Evolutionary conservation across 2,329 filamentous ascomycete genomes (phyloP).

Genomic region (Penicillium sp.): DNA sequence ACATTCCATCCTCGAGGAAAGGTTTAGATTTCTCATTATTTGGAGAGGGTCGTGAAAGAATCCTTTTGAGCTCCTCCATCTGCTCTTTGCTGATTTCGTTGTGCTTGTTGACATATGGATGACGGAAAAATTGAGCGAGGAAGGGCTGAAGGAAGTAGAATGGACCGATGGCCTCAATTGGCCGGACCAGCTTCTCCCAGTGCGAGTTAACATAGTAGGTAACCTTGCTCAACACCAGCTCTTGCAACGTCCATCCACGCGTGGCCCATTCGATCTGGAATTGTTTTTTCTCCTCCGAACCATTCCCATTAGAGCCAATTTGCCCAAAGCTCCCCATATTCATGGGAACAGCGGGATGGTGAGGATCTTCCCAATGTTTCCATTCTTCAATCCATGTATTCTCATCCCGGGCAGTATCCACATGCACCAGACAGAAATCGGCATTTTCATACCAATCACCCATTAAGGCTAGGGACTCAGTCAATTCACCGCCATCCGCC

Average conservation of each 20-base stretch:
- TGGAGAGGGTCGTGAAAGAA: neutral
- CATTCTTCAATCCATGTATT: slow-evolving; percentile 10
- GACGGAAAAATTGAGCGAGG: neutral
- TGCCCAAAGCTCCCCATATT: slow-evolving; percentile 4
- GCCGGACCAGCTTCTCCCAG: neutral
- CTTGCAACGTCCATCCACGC: slow-evolving; percentile 16
- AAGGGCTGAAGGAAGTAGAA: slow-evolving; percentile 1
- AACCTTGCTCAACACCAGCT: neutral
- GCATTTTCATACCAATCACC: slow-evolving; percentile 24
- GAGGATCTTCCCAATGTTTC: slow-evolving; percentile 6
- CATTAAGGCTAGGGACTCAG: slow-evolving; percentile 24
- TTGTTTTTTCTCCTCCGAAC: neutral
- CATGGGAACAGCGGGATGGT: neutral
- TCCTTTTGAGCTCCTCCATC: neutral
- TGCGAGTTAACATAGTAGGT: slow-evolving; percentile 2
- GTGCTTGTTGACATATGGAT: neutral
- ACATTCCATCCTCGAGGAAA: neutral
- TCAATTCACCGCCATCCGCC: slow-evolving; percentile 17
- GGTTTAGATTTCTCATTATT: neutral
- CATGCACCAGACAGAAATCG: slow-evolving; percentile 20
- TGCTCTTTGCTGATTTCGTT: neutral
- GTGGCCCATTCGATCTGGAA: slow-evolving; percentile 18
- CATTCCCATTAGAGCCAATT: neutral
- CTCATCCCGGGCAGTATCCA: slow-evolving; percentile 10
- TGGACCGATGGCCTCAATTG: neutral